Evolutionary conservation across 2,329 filamentous ascomycete species (phyloP).

Genomic region (Lasiodiplodia citricola): DNA sequence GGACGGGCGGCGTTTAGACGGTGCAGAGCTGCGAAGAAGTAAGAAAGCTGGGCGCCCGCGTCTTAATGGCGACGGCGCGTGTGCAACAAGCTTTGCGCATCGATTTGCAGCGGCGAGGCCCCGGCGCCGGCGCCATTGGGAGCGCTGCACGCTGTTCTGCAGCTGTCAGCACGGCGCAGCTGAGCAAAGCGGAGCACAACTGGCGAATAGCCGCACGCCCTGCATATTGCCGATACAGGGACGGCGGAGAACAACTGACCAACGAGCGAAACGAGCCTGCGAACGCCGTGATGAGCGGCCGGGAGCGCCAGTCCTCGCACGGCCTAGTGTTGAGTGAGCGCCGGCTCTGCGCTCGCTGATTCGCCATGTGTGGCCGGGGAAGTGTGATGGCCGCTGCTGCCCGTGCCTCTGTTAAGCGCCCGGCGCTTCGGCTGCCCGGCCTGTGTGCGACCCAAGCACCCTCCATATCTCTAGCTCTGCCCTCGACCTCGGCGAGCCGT

Average conservation of each 20-base stretch:
- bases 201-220: conserved; percentile 19
- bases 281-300: conserved; percentile 13
- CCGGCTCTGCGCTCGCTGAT: conserved; percentile 1
- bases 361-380: conserved; percentile 3
- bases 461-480: conserved; percentile 10
- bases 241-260: conserved; percentile 11
- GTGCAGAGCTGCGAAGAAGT: conserved; percentile 18
- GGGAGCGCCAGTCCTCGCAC: conserved; percentile 14
- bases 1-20: conserved; percentile 12
- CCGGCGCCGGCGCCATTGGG: conserved; percentile 16
- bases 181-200: conserved; percentile 16
- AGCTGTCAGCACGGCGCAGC: conserved; percentile 26
- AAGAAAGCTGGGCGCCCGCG: conserved; percentile 24
- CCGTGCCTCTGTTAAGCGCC: conserved; percentile 25
- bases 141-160: conserved; percentile 19
- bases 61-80: conserved; percentile 21
- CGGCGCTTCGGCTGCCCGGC: conserved; percentile 16
- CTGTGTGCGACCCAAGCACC: conserved; percentile 21
- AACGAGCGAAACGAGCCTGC: conserved; percentile 10
- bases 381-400: conserved; percentile 20
- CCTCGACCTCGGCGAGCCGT: background rate
- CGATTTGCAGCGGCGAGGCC: conserved; percentile 24
- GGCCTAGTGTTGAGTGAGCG: background rate
- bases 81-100: conserved; percentile 26
- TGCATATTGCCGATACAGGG: conserved; percentile 23